Evolutionary conservation across 192 early-diverging fungal species (phyloP).

Genomic region (Podila clonocystis): DNA sequence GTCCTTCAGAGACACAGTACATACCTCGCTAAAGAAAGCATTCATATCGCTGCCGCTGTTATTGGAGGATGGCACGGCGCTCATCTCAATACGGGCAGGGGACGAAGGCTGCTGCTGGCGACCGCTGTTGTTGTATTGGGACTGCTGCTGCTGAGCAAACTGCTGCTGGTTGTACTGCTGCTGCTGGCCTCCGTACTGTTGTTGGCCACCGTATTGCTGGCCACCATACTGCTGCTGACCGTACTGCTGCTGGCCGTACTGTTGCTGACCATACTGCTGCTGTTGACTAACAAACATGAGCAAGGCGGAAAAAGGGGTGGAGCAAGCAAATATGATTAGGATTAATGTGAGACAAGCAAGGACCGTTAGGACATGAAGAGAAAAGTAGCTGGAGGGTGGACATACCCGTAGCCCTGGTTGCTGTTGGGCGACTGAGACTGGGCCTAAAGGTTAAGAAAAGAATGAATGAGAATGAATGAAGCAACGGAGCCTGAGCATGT

Average conservation of each 20-base stretch:
- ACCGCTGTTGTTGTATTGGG: slow-evolving; percentile 17
- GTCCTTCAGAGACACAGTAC: neutral
- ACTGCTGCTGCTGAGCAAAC: slow-evolving; percentile 39
- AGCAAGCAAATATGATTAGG: neutral
- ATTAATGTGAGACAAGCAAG: neutral
- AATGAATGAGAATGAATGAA: neutral
- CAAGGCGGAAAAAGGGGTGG: neutral
- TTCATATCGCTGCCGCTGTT: slow-evolving; percentile 28
- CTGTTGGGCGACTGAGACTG: slow-evolving; percentile 23
- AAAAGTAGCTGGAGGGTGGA: neutral
- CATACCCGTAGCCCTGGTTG: slow-evolving; percentile 43
- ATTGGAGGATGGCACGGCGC: slow-evolving; percentile 12
- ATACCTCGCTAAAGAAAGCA: slow-evolving; percentile 40
- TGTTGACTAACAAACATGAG: slow-evolving; percentile 7
- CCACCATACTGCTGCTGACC: slow-evolving; percentile 20
- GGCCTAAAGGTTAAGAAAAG: slow-evolving; percentile 14
- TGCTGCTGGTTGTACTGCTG: slow-evolving; percentile 26
- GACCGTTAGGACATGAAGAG: neutral
- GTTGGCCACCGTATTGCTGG: slow-evolving; percentile 11
- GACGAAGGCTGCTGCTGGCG: slow-evolving; percentile 18
- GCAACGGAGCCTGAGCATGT: neutral
- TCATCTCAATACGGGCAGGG: slow-evolving; percentile 44
- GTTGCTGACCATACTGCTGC: slow-evolving; percentile 32
- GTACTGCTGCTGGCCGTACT: slow-evolving; percentile 17
- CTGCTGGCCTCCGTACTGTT: slow-evolving; percentile 13